Base-by-base conservation (phyloP, 768 basidiomycete species). In the Mycena maculata region DNA sequence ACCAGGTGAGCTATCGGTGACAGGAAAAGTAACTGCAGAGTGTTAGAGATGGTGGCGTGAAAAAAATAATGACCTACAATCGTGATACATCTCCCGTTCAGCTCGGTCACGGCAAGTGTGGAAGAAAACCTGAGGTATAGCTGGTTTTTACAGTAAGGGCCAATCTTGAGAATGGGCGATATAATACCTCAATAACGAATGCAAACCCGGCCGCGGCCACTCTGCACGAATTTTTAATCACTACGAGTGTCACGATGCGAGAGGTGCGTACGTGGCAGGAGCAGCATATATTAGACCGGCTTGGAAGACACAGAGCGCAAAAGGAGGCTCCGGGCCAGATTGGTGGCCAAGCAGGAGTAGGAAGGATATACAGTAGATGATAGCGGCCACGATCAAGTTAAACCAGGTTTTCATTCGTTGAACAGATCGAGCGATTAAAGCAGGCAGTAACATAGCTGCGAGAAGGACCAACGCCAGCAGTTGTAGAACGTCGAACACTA, bases 291-390 rank as follows among this genome's bases (percentile, higher is more conserved):
- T 68, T 4, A 71, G 33, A 10, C 67, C 61, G 22, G 67, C 63
- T 57, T 71, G 61, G 8, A 71, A 27, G n/a, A 68, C 27, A 25
- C 70, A 71, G 8, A 68, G 56, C 22, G 23, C 41, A 30, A 64
- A 54, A 1, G 67, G 55, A 7, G 67, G 70, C 25, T 55, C 54
- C 39, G 55, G 47, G 4, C 63, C 66, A 22, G 49, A 60, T 44
- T 71, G 70, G 18, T 44, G 61, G n/a, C 66, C 67, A 48, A 71
- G 50, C 11, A 68, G 55, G 8, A 70, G 60, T 11, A 70, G 59
- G 49, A 44, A 68, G 11, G 67, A 68, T 25, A 68, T 52, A 18
- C 54, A 70, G 30, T 70, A 70, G 15, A 70, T 2, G 8, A 53
- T 22, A 12, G 49, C 55, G 25, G 60, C 31, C 7, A 67, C 20